Evolutionary conservation across 345 rosid species (phyloP), one percentile per base, ranked within the genome.

Genomic region (Passiflora organensis): DNA sequence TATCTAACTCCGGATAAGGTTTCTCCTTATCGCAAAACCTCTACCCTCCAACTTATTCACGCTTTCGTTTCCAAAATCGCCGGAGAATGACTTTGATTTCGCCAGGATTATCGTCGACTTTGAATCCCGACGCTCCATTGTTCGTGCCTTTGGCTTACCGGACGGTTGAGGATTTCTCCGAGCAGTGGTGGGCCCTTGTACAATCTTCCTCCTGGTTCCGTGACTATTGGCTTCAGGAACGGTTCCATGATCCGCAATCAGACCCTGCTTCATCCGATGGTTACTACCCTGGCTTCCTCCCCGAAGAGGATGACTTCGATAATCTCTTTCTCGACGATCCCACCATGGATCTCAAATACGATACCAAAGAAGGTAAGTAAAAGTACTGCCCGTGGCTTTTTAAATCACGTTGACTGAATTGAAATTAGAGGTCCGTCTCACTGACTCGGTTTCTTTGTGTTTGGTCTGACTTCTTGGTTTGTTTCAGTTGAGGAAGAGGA

Each of bases 161-260:
- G 32, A 54, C 74, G 63, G 86, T 84, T 60, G 86, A 81, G 73
- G 86, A 84, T 45, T 84, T 78, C 72, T 84, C 90, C 47, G 86
- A 84, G 6, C 73, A 84, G 63, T 84, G 90, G 90, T 84, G 86
- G 90, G 63, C 69, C 43, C 78, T 84, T 11, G 68, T 84, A 52
- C 84, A 79, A 5, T 71, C 82, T 5, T 76, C 84, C 12, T 78
- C 90, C 10, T 77, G 78, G 74, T 84, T 84, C 69, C 84, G 80
- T 23, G 84, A 79, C 62, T 84, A 84, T 74, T 81, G 90, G 90
- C 81, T 84, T 56, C 69, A 53, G 45, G 89, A 83, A 53, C 56
- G 89, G 23, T 83, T 56, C 75, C 46, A 55, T n/a, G 86, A 83
- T 56, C 78, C 77, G 43, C 69, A 76, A 22, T 16, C 38, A 6